Evolutionary conservation across 2,329 filamentous ascomycete species (phyloP), one percentile per base, ranked within the genome.

Genomic region (Stachybotrys echinatus): DNA sequence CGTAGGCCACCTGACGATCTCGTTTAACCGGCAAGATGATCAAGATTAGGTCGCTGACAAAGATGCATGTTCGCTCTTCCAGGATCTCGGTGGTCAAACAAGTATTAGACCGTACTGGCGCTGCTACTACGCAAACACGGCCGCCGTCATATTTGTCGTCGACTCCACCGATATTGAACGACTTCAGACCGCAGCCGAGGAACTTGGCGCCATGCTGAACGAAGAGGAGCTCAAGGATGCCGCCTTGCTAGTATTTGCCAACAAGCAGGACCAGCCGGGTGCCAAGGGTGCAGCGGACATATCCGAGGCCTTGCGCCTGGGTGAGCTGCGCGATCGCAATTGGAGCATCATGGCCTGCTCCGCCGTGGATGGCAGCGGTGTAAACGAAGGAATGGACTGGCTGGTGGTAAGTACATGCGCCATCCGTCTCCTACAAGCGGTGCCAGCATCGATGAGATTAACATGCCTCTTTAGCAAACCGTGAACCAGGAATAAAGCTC

Each of bases 281-380:
- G 92, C 94, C 45, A 95, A 96, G 73, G 94, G 92, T 2, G 94
- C 94, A 1, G 94, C 91, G 18, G 94, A 97, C 68, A 99, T 99
- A 56, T 95, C 89, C 50, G 92, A 97, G 73, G 92, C 92, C 45
- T 72, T 99, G 69, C 87, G 87, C 61, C 73, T 99, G 58, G 92
- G 90, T 48, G 91, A 96, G 70, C 74, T 99, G 66, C 87, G 92
- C 61, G 94, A 99, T 70, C 82, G 94, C 63, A 99, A 97, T 77
- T 99, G 94, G 94, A 97, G 91, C 70, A 99, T 99, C 66, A 91
- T 99, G 67, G 92, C 92, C 20, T 99, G 94, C 71, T 95, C 89
- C 58, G 94, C 94, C 14, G 92, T 99, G 50, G 94, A 96, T 66
- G 94, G 94, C 42, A 88, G 88, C 63, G 94, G 94, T 67, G 89